phyloP scores from a whole-genome alignment of 257 asterid species.

The Avicennia marina region DNA sequence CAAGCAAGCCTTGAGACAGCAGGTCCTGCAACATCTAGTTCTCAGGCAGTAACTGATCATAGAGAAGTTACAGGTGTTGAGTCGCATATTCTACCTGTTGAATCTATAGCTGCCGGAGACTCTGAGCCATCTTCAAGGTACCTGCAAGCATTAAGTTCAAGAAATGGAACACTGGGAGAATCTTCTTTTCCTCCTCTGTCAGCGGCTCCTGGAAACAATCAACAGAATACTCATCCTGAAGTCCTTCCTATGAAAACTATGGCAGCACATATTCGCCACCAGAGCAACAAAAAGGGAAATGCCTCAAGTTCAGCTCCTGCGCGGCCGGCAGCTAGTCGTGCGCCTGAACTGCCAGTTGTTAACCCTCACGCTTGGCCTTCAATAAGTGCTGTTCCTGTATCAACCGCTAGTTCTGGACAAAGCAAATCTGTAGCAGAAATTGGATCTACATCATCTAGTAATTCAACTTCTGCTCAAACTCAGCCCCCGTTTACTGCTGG shows the following conservation, averaged over 20 bases:
- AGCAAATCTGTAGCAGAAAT: conserved; percentile 27
- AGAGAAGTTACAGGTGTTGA: conserved; percentile 39
- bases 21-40: conserved; percentile 33
- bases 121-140: conserved; percentile 62
- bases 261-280: conserved; percentile 66
- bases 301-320: conserved; percentile 40
- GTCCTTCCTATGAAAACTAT: conserved; percentile 40
- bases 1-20: conserved; percentile 72
- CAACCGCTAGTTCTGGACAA: conserved; percentile 48
- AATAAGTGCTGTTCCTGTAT: conserved; percentile 45
- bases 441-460: conserved; percentile 36
- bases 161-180: conserved; percentile 55
- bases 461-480: conserved; percentile 42
- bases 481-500: conserved; percentile 35
- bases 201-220: conserved; percentile 50
- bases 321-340: conserved; percentile 41
- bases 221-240: conserved; percentile 42
- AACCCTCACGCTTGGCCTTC: conserved; percentile 59
- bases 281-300: conserved; percentile 35
- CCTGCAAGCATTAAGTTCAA: conserved; percentile 60
- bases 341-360: conserved; percentile 31
- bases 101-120: conserved; percentile 42
- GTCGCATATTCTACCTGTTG: conserved; percentile 51
- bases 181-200: conserved; percentile 85
- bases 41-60: conserved; percentile 29